A percentile compares a stretch with the other conserved stretches of the same genome.
Evolutionary conservation across 192 early-diverging fungal genomes (phyloP).

Genomic region (Backusella australiensis): DNA sequence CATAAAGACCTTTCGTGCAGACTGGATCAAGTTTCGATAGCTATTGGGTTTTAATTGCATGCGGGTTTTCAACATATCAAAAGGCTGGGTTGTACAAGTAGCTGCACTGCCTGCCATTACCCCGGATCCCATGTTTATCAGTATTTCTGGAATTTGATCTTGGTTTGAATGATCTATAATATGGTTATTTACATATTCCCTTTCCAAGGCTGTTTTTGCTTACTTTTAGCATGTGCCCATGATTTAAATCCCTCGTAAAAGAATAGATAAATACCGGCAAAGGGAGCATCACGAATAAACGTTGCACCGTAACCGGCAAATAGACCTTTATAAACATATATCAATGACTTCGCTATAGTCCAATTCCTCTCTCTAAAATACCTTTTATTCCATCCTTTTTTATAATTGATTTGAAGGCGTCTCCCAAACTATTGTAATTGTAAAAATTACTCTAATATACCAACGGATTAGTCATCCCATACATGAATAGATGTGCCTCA

Average conservation of each 20-base stretch:
- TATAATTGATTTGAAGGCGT: slow-evolving; percentile 67
- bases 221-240: slow-evolving; percentile 37
- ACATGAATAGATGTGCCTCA: background rate
- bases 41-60: slow-evolving; percentile 82
- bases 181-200: background rate
- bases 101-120: slow-evolving; percentile 68
- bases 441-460: slow-evolving; percentile 68
- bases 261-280: slow-evolving; percentile 88
- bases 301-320: slow-evolving; percentile 88
- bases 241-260: slow-evolving; percentile 81
- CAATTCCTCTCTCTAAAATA: slow-evolving; percentile 10
- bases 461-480: too few relatives aligned
- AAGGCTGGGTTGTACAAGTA: slow-evolving; percentile 85
- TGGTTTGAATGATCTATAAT: slow-evolving; percentile 10
- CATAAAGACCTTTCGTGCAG: slow-evolving; percentile 44
- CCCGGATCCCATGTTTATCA: slow-evolving; percentile 37
- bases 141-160: slow-evolving; percentile 27
- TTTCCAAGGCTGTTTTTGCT: background rate
- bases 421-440: slow-evolving; percentile 68
- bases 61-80: slow-evolving; percentile 90
- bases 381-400: slow-evolving; percentile 63
- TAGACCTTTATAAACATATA: slow-evolving; percentile 49
- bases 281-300: slow-evolving; percentile 83
- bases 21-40: slow-evolving; percentile 56
- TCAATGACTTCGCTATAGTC: background rate